These are phyloP conservation scores for Myriosclerotinia scirpicola DNA, from an alignment of 2,329 filamentous ascomycete species.

Conservation along the genomic window DNA sequence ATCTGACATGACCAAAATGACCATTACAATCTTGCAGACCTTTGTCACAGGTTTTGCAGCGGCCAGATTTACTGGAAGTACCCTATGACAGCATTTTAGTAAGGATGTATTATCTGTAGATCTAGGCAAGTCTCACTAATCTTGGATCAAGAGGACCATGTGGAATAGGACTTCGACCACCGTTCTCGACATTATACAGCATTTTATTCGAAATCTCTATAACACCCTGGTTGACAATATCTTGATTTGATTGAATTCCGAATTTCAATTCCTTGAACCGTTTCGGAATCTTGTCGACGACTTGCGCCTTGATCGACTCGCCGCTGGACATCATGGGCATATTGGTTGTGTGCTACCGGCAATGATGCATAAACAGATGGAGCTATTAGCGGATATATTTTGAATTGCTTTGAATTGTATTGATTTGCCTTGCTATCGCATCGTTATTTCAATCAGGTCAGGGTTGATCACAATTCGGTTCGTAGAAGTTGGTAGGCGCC, in stretches of 20 bases:
- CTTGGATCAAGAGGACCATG: constrained; percentile 87
- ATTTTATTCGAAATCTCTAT: constrained; percentile 92
- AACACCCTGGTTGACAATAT: constrained; percentile 93
- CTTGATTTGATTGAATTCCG: constrained; percentile 87
- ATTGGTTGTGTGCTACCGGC: constrained; percentile 11
- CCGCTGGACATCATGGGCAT: constrained; percentile 35
- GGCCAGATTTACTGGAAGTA: constrained; percentile 78
- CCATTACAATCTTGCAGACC: constrained; percentile 83
- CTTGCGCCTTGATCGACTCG: constrained; percentile 72
- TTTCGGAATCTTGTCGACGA: constrained; percentile 84
- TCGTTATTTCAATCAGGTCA: neutral
- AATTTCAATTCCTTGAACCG: constrained; percentile 93
- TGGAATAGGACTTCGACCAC: constrained; percentile 70
- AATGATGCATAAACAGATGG: constrained; percentile 15
- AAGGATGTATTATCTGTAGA: neutral
- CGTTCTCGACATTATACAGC: constrained; percentile 85
- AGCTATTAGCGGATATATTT: neutral
- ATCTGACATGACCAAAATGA: constrained; percentile 90
- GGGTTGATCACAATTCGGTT: neutral
- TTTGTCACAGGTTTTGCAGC: constrained; percentile 81
- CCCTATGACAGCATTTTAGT: constrained; percentile 49
- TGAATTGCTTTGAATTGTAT: neutral
- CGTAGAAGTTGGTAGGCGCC: neutral
- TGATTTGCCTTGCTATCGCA: constrained; percentile 11
- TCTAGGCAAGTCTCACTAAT: constrained; percentile 51